phyloP scores from a whole-genome alignment of 352 stramenopile species.

The Globisporangium spinosum region DNA sequence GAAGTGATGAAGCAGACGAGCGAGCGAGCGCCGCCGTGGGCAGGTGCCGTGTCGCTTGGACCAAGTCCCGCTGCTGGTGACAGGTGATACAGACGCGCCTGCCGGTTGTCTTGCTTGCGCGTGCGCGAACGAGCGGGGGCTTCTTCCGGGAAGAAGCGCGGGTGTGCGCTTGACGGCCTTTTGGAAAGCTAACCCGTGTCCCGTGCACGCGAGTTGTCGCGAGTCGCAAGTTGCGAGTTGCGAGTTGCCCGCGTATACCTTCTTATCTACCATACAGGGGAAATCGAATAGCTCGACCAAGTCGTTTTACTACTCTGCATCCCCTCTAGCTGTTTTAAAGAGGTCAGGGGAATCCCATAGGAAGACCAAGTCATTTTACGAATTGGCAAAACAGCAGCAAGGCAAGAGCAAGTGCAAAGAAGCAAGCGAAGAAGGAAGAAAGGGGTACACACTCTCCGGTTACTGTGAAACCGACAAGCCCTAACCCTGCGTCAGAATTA shows the following conservation, averaged over 20 bases:
- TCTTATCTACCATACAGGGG: too few species aligned
- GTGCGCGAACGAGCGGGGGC: slow-evolving; percentile 7
- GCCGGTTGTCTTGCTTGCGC: neutral
- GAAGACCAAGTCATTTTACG: too few species aligned
- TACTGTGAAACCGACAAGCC: neutral
- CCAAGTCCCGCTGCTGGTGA: slow-evolving; percentile 1
- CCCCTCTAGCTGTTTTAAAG: too few species aligned
- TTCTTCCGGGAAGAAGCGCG: neutral
- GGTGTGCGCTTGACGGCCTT: too few species aligned
- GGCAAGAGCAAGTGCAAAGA: neutral
- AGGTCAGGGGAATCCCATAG: too few species aligned
- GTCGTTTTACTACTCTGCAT: too few species aligned
- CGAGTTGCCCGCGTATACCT: too few species aligned
- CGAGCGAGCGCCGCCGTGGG: neutral
- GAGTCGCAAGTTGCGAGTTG: too few species aligned
- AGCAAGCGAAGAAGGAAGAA: slow-evolving; percentile 6
- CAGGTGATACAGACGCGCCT: neutral
- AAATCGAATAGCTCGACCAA: too few species aligned
- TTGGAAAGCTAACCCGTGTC: too few species aligned
- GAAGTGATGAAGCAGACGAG: slow-evolving; percentile 8
- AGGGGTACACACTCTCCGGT: slow-evolving; percentile 6
- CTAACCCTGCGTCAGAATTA: neutral
- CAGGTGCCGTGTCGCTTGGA: neutral
- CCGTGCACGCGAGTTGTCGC: too few species aligned
- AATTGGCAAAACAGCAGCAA: neutral